Percentiles rank a stretch among this genome's conserved stretches.
Conservation (phyloP, 108 stramenopile species). For the Pinguiococcus pyrenoidosus region DNA sequence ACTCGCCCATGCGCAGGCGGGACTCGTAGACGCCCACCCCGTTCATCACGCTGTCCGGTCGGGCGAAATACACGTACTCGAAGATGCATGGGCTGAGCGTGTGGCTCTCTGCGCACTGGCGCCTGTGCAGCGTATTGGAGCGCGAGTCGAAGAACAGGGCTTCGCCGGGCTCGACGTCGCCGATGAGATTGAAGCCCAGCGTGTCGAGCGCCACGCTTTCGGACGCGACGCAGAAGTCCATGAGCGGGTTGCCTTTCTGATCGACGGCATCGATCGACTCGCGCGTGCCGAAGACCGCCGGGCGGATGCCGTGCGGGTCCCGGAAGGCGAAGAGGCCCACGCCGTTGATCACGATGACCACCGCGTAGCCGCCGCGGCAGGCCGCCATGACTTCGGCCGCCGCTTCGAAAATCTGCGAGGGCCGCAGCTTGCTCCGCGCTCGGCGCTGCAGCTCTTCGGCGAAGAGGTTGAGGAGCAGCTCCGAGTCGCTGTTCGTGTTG, state of each 20-base stretch:
- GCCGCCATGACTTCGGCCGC: constrained; percentile 51
- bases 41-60: constrained; percentile 97
- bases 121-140: constrained; percentile 1
- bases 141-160: constrained; percentile 61
- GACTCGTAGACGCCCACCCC: constrained; percentile 89
- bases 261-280: too few relatives aligned
- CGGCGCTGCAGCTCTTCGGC: constrained; percentile 60
- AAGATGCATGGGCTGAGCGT: constrained; percentile 80
- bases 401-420: constrained; percentile 35
- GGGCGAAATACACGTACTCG: constrained; percentile 99
- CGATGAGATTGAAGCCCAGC: constrained; percentile 72
- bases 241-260: constrained; percentile 1
- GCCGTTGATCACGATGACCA: constrained; percentile 79
- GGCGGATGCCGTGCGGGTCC: constrained; percentile 93
- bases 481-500: constrained; percentile 90
- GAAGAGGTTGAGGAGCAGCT: constrained; percentile 85
- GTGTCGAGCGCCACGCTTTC: constrained; percentile 97
- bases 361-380: constrained; percentile 86
- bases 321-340: constrained; percentile 89
- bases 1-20: constrained; percentile 89
- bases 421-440: constrained; percentile 12
- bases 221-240: constrained; percentile 72
- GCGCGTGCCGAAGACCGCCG: constrained; percentile 12
- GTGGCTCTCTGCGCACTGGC: constrained; percentile 16
- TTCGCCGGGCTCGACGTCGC: constrained; percentile 87